phyloP scores from a whole-genome alignment of 164 flowering plant species.

The Vitis rotundifolia region DNA sequence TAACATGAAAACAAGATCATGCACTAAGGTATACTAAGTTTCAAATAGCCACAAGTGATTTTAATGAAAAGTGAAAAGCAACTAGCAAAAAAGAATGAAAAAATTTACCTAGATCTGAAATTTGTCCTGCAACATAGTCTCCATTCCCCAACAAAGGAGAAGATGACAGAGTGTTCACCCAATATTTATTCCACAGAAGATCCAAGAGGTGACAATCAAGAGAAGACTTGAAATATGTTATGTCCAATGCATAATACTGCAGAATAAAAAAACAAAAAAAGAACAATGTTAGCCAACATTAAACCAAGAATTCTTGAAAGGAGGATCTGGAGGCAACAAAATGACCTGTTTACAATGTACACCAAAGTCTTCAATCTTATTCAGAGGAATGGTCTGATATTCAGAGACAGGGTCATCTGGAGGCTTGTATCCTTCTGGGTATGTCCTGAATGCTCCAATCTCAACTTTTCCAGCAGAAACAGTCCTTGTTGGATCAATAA shows the following conservation, averaged over 20 bases:
- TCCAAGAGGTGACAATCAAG: slow-evolving; percentile 93
- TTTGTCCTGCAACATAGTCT: slow-evolving; percentile 98
- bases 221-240: slow-evolving; percentile 94
- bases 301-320: not conserved
- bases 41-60: no score
- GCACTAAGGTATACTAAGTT: no score
- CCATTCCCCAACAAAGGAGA: slow-evolving; percentile 92
- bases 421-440: slow-evolving; percentile 92
- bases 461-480: slow-evolving; percentile 99
- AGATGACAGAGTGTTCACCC: slow-evolving; percentile 98
- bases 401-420: slow-evolving; percentile 94
- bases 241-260: slow-evolving; percentile 96
- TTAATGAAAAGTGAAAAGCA: not conserved
- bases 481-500: slow-evolving; percentile 95
- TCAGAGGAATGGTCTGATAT: slow-evolving; percentile 95
- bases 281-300: not conserved
- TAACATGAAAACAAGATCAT: no score
- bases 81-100: not conserved
- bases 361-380: slow-evolving; percentile 98
- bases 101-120: slow-evolving; percentile 87
- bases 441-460: slow-evolving; percentile 95
- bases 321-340: not conserved
- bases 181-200: slow-evolving; percentile 96
- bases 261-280: slow-evolving; percentile 1
- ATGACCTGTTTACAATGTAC: slow-evolving; percentile 96